Percentiles rank a stretch among this genome's conserved stretches.
phyloP scores from a whole-genome alignment of 2,329 filamentous ascomycete genomes.

The Berkeleyomyces basicola region DNA sequence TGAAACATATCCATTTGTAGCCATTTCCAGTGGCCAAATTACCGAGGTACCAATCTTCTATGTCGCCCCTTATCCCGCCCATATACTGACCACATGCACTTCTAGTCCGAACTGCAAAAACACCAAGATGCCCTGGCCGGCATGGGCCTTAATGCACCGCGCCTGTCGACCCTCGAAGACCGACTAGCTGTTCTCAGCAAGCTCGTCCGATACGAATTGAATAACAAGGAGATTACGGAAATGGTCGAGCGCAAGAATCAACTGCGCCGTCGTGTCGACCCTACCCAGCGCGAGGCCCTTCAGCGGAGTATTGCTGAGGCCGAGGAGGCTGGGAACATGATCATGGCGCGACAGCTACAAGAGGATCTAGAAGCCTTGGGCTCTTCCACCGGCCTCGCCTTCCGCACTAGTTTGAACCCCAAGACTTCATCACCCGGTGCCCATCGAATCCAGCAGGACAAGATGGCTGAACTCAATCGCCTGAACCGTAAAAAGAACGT shows the following conservation, averaged over 20 bases:
- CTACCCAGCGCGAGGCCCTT: conserved; percentile 51
- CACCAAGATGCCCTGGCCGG: conserved; percentile 41
- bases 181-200: conserved; percentile 71
- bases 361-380: conserved; percentile 46
- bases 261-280: conserved; percentile 48
- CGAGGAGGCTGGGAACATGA: conserved; percentile 43
- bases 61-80: neutral
- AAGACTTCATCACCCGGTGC: conserved; percentile 29
- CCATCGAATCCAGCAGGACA: conserved; percentile 54
- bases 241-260: conserved; percentile 58
- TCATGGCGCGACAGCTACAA: conserved; percentile 36
- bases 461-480: conserved; percentile 66
- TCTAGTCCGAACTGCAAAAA: conserved; percentile 58
- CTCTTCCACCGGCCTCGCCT: conserved; percentile 51
- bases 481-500: conserved; percentile 71
- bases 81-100: neutral
- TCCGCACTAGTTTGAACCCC: conserved; percentile 46
- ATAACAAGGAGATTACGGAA: conserved; percentile 62
- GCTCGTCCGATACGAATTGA: conserved; percentile 67
- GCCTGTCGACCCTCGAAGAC: conserved; percentile 46
- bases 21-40: conserved; percentile 71
- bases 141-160: conserved; percentile 36
- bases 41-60: conserved; percentile 46
- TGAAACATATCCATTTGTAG: conserved; percentile 77
- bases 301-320: conserved; percentile 51